Conservation (phyloP, 768 basidiomycete species). For the Melanogaster broomeanus region DNA sequence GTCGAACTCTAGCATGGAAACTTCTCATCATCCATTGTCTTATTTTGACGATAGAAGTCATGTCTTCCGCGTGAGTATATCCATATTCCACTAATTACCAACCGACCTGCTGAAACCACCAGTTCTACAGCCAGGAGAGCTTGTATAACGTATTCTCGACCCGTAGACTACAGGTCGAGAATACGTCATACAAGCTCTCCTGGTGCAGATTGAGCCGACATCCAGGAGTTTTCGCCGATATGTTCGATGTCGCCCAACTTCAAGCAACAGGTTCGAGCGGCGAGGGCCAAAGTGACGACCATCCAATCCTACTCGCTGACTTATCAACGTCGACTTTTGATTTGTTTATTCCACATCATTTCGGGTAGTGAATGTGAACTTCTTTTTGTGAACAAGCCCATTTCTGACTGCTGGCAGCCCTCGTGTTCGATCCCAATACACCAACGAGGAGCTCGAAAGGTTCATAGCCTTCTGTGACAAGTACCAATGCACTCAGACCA, state of each 20-base stretch:
- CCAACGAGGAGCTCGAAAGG: neutral
- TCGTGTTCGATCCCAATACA: neutral
- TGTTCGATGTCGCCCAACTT: neutral
- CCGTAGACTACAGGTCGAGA: neutral
- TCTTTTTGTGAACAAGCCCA: neutral
- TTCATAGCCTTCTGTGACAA: neutral
- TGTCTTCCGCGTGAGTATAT: neutral
- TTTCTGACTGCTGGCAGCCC: neutral
- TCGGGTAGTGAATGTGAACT: neutral
- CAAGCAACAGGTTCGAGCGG: too few species aligned
- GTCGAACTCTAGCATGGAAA: too few species aligned
- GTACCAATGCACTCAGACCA: too few species aligned
- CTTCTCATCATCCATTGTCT: neutral
- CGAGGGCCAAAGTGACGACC: neutral
- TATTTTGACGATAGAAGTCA: neutral
- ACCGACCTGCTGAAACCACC: neutral
- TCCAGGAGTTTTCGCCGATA: neutral
- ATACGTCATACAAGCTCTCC: neutral
- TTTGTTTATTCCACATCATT: neutral
- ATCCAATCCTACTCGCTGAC: neutral
- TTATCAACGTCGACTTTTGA: neutral
- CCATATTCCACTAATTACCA: neutral
- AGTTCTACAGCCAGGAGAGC: neutral
- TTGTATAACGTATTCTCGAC: neutral
- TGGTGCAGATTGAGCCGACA: neutral